A percentile compares a stretch with the other conserved stretches of the same genome.
These are phyloP conservation scores for Sporothrix mexicana DNA, from an alignment of 2,329 filamentous ascomycete genomes.

Conservation along the genomic window DNA sequence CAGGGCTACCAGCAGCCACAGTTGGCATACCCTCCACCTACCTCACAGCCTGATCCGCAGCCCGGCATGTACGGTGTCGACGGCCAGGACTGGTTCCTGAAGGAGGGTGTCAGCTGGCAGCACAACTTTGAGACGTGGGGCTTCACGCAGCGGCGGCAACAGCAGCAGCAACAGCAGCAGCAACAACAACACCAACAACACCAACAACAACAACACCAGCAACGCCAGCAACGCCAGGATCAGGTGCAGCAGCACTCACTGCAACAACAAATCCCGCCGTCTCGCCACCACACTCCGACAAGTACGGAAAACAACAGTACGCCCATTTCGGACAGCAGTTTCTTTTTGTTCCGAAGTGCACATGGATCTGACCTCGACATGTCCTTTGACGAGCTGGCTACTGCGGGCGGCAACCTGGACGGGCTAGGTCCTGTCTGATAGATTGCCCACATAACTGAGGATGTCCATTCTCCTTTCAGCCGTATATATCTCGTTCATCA, in stretches of 20 bases:
- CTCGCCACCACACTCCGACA: background rate
- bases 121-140: slow-evolving; percentile 63
- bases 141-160: slow-evolving; percentile 39
- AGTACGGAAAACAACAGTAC: slow-evolving; percentile 28
- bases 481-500: background rate
- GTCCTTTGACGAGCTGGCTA: slow-evolving; percentile 40
- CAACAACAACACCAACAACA: slow-evolving; percentile 21
- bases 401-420: slow-evolving; percentile 41
- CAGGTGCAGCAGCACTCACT: slow-evolving; percentile 18
- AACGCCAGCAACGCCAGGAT: slow-evolving; percentile 15
- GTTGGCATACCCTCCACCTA: background rate
- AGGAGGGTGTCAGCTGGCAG: slow-evolving; percentile 63
- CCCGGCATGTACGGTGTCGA: slow-evolving; percentile 52
- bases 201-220: slow-evolving; percentile 3
- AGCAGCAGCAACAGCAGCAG: slow-evolving; percentile 23
- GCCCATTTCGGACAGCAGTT: slow-evolving; percentile 29
- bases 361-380: slow-evolving; percentile 30
- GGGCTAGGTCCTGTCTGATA: slow-evolving; percentile 33
- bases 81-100: slow-evolving; percentile 63
- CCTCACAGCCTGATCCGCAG: slow-evolving; percentile 21
- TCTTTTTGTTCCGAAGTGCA: slow-evolving; percentile 27
- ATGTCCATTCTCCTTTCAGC: no score
- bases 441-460: background rate
- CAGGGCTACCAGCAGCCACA: slow-evolving; percentile 27
- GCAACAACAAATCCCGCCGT: background rate